These are phyloP conservation scores for Acacia crassicarpa DNA, from an alignment of 306 rosid genomes.

Conservation along the genomic window DNA sequence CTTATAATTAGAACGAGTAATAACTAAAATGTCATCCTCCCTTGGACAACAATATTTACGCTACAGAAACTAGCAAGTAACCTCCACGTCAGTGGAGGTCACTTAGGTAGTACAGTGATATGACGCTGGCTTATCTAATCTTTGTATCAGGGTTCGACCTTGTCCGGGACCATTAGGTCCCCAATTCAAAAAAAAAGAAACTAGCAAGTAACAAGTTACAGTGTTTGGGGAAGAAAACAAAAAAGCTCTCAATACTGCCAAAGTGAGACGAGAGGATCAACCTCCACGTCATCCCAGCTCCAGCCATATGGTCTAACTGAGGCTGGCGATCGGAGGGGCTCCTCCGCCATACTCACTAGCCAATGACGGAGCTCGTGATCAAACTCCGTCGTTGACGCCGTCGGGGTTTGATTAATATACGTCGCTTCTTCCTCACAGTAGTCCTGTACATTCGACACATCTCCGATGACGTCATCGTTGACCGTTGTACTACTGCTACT, in stretches of 20 bases:
- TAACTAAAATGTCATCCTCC: too few species aligned
- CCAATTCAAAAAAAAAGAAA: too few species aligned
- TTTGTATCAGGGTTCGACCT: too few species aligned
- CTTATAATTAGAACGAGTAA: too few species aligned
- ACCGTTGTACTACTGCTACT: not conserved
- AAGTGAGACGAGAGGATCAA: constrained; percentile 39
- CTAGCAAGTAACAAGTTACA: too few species aligned
- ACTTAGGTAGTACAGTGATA: too few species aligned
- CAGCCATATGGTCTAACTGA: not conserved
- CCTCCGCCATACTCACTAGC: constrained; percentile 51
- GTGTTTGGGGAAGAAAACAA: too few species aligned
- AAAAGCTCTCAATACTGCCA: constrained; percentile 29
- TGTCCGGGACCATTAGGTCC: too few species aligned
- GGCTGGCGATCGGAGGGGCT: constrained; percentile 54
- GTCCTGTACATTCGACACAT: not conserved
- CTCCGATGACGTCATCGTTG: not conserved
- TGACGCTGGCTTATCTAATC: too few species aligned
- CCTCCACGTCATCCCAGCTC: constrained; percentile 33
- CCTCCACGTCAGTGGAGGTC: too few species aligned
- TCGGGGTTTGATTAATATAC: not conserved
- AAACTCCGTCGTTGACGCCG: constrained; percentile 11
- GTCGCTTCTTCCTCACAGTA: not conserved
- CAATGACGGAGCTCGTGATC: constrained; percentile 39
- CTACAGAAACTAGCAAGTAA: too few species aligned
- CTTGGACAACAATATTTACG: too few species aligned